Conservation (phyloP, 1,139 yeast species). For the Hanseniaspora gamundiae region DNA sequence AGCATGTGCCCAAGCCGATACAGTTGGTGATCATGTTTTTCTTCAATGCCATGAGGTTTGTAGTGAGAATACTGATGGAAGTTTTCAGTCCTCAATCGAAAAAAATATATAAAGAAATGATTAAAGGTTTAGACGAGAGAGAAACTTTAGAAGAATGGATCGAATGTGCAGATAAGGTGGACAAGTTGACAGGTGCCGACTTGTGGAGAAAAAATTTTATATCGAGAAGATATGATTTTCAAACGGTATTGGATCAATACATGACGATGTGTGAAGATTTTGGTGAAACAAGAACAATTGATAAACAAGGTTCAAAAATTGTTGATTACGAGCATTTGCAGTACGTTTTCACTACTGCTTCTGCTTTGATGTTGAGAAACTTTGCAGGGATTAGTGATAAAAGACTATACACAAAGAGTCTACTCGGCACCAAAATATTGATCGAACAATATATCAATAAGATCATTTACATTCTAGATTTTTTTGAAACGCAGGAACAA, state of each 20-base stretch:
- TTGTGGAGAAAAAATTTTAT: slow-evolving; percentile 81
- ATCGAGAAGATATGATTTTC: slow-evolving; percentile 73
- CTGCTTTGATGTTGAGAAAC: slow-evolving; percentile 51
- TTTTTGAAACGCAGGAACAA: slow-evolving; percentile 25
- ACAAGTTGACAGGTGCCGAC: slow-evolving; percentile 55
- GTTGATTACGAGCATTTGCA: background rate
- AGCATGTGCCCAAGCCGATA: background rate
- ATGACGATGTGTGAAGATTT: slow-evolving; percentile 35
- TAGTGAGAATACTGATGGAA: background rate
- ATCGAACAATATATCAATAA: slow-evolving; percentile 81
- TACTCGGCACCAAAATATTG: slow-evolving; percentile 75
- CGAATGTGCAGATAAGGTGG: slow-evolving; percentile 45
- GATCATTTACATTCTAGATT: slow-evolving; percentile 58
- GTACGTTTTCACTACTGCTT: slow-evolving; percentile 60
- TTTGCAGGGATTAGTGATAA: slow-evolving; percentile 86
- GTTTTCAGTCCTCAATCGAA: slow-evolving; percentile 1
- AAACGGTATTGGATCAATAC: slow-evolving; percentile 64
- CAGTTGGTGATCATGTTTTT: background rate
- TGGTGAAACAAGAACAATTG: slow-evolving; percentile 51
- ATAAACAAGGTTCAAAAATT: slow-evolving; percentile 39
- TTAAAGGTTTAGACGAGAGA: background rate
- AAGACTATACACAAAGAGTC: slow-evolving; percentile 66
- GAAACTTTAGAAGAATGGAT: slow-evolving; percentile 1
- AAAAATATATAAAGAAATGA: background rate
- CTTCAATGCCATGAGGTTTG: background rate